Conservation (phyloP, 768 basidiomycete genomes). For the Coprinopsis cinerea region DNA sequence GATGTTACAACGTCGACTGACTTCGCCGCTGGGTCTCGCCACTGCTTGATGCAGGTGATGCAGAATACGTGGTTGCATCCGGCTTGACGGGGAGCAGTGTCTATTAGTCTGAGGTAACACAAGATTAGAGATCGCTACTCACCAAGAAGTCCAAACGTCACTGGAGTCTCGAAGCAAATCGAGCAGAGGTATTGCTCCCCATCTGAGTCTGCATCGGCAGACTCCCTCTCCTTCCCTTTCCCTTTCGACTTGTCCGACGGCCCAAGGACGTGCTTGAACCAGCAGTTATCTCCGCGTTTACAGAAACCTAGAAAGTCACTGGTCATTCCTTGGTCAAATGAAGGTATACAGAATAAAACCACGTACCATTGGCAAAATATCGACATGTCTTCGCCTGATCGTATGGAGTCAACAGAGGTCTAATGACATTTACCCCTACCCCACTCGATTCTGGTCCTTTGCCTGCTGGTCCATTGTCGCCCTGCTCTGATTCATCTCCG, state of each 20-base stretch:
- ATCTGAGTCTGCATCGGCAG: conserved; percentile 32
- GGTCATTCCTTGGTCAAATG: neutral
- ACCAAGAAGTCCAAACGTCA: conserved; percentile 66
- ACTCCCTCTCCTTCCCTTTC: conserved; percentile 7
- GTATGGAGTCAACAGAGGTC: conserved; percentile 49
- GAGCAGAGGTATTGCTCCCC: conserved; percentile 40
- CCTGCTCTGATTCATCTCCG: conserved; percentile 28
- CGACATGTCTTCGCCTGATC: conserved; percentile 68
- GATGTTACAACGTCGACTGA: conserved; percentile 44
- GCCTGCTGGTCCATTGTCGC: conserved; percentile 18
- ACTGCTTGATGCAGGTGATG: conserved; percentile 71
- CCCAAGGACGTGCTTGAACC: conserved; percentile 58
- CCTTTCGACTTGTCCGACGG: conserved; percentile 15
- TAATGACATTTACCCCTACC: neutral
- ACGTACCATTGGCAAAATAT: conserved; percentile 55
- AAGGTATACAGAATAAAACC: neutral
- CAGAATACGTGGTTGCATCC: conserved; percentile 80
- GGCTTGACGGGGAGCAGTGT: conserved; percentile 27
- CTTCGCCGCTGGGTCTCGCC: conserved; percentile 61
- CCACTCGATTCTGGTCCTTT: neutral
- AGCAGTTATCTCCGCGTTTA: conserved; percentile 61
- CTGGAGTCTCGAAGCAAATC: conserved; percentile 72
- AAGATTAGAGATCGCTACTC: conserved; percentile 14
- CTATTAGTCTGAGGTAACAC: neutral
- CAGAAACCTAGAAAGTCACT: conserved; percentile 52